Base-by-base conservation (phyloP, 495 filamentous ascomycete genomes). In the Darksidea phi region DNA sequence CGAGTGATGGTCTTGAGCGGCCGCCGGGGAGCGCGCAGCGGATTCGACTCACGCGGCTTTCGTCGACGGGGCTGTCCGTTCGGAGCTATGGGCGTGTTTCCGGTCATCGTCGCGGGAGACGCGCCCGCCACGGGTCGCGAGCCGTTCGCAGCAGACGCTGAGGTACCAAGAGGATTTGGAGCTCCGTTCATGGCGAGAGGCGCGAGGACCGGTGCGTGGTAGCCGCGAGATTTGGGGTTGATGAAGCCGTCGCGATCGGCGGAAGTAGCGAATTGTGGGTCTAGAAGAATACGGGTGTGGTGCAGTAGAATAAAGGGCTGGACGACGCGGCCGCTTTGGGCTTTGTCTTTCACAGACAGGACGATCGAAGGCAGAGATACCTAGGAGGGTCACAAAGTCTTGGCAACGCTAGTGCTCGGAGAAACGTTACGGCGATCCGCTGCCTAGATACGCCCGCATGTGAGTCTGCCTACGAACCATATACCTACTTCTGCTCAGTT, bases 81-180 rank as follows among this genome's bases (percentile, higher is more conserved):
- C 6, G 64, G 53, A 24, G 46, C 62, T 6, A 21, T 6, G 3
- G 62, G 62, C 12, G 59, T 49, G 17, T 21, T 34, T 21, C 46
- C 59, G 1, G 77, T 72, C 28, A 58, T 59, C 25, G 74, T 74
- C 42, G 81, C 75, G 32, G 81, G 83, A 37, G 84, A 84, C 45
- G 80, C 79, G 60, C 80, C 87, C 83, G 86, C 86, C 8, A 57
- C 15, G 4, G 57, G 51, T 25, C 52, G 53, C 49, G 25, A 53
- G 23, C 52, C 53, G 48, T 61, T 61, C 18, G 59, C 55, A 20
- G 48, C 24, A 23, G 56, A 24, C 24, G 60, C 50, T 18, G 59
- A 20, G 20, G 53, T 25, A 13, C 5, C 15, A 13, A 48, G 25
- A 38, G 49, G 54, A 7, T 48, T 54, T 17, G 28, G 54, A 21